phyloP scores from a whole-genome alignment of 2,329 filamentous ascomycete species.

The Dactylonectria macrodidyma region DNA sequence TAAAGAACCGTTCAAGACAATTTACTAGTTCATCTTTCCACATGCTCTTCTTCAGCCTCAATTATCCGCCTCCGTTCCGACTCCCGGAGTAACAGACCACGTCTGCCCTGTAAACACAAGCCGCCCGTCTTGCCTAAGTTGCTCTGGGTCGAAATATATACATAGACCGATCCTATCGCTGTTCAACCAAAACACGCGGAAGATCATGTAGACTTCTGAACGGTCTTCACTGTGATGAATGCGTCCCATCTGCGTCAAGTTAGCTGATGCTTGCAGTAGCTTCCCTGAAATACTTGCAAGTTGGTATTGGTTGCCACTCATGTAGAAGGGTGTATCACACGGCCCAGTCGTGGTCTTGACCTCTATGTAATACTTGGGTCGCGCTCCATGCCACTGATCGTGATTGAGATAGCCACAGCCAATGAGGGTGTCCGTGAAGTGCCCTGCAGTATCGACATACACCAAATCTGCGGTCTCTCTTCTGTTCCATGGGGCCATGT shows the following conservation, averaged over 20 bases:
- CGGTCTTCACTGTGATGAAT: conserved; percentile 29
- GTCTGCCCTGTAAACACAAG: conserved; percentile 37
- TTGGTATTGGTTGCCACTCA: conserved; percentile 60
- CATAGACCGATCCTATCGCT: conserved; percentile 29
- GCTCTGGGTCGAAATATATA: conserved; percentile 38
- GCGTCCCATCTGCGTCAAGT: conserved; percentile 31
- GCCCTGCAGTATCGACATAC: conserved; percentile 29
- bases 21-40: too few species aligned
- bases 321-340: conserved; percentile 59
- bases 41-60: background rate
- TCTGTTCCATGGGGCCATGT: conserved; percentile 21
- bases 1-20: background rate
- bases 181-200: conserved; percentile 36
- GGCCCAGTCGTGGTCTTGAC: conserved; percentile 63
- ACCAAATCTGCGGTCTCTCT: conserved; percentile 36
- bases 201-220: conserved; percentile 34
- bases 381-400: conserved; percentile 34
- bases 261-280: background rate
- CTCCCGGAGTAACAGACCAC: conserved; percentile 34
- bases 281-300: conserved; percentile 50
- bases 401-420: conserved; percentile 27
- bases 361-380: conserved; percentile 62
- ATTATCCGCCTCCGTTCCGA: conserved; percentile 1
- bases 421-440: conserved; percentile 31
- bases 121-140: conserved; percentile 31